Evolutionary conservation across 2,329 filamentous ascomycete species (phyloP).

Genomic region (Dryadomyces sulphureus): DNA sequence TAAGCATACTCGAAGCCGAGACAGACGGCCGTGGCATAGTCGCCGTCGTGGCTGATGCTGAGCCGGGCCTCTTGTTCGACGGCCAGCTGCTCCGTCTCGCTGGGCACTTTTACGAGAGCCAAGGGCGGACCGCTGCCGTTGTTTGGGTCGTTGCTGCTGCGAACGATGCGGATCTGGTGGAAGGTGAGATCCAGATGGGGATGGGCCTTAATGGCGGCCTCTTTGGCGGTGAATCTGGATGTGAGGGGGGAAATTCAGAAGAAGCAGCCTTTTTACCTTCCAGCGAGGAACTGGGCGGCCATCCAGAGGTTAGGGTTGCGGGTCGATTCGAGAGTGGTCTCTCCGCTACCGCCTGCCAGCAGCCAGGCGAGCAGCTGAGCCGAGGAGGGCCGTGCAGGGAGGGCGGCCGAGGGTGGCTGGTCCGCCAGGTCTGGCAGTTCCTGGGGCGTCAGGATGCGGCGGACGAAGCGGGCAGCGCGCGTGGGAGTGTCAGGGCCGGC

Average conservation of each 20-base stretch:
- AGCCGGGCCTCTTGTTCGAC: conserved; percentile 40
- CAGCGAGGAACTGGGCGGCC: conserved; percentile 27
- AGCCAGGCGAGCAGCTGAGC: conserved; percentile 4
- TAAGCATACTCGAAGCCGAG: conserved; percentile 24
- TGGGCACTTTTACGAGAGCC: conserved; percentile 22
- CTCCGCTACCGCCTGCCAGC: neutral
- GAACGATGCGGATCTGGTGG: conserved; percentile 39
- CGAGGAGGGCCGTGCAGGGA: neutral
- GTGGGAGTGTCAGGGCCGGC: conserved; percentile 8
- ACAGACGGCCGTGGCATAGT: conserved; percentile 62
- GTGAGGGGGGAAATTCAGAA: neutral
- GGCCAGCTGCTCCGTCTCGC: conserved; percentile 2
- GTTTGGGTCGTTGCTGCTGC: neutral
- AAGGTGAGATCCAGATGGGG: conserved; percentile 42
- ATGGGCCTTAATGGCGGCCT: conserved; percentile 61
- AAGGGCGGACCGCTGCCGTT: conserved; percentile 23
- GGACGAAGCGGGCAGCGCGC: conserved; percentile 28
- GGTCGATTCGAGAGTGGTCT: neutral
- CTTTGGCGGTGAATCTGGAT: conserved; percentile 54
- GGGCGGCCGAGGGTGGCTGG: neutral
- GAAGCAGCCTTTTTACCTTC: conserved; percentile 20
- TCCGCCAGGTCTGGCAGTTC: conserved; percentile 16
- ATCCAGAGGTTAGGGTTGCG: conserved; percentile 17
- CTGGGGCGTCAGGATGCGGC: conserved; percentile 28
- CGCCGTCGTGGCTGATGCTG: conserved; percentile 77